Conservation (phyloP, 495 filamentous ascomycete species). For the Trichoderma parareesei region DNA sequence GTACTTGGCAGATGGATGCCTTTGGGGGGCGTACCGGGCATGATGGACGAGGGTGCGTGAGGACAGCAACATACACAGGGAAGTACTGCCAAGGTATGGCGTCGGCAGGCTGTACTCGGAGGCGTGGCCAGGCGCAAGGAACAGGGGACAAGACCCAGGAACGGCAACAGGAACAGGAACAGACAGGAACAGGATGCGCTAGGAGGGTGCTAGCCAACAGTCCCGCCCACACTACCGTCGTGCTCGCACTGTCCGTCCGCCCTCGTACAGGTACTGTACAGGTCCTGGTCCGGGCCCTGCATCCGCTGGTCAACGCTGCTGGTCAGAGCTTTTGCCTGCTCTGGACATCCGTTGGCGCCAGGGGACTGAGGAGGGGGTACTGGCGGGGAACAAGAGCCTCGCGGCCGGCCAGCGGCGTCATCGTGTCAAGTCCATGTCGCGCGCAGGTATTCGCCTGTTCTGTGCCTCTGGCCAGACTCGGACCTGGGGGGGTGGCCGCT, state of each 20-base stretch:
- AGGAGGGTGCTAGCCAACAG: background rate
- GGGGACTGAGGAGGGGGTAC: constrained; percentile 1
- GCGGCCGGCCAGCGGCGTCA: background rate
- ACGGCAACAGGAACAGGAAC: background rate
- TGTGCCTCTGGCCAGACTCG: background rate
- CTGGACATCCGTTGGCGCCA: background rate
- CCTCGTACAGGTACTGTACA: background rate
- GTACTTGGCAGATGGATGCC: too few species aligned
- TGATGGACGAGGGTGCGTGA: too few species aligned
- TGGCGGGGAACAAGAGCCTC: background rate
- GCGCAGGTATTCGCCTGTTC: background rate
- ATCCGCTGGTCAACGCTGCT: constrained; percentile 8
- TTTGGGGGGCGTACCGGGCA: too few species aligned
- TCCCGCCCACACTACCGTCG: background rate
- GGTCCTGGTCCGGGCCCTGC: background rate
- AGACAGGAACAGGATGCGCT: background rate
- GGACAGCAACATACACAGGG: too few species aligned
- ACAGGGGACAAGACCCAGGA: background rate
- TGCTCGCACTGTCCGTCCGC: too few species aligned
- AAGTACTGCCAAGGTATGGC: too few species aligned
- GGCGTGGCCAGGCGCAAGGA: too few species aligned
- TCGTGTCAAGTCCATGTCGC: background rate
- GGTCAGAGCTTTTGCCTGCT: constrained; percentile 7
- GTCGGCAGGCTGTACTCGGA: too few species aligned
- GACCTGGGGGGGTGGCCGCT: too few species aligned